These are phyloP conservation scores for Perkinsus chesapeaki DNA, from an alignment of 169 alveolate genomes.

Conservation along the genomic window DNA sequence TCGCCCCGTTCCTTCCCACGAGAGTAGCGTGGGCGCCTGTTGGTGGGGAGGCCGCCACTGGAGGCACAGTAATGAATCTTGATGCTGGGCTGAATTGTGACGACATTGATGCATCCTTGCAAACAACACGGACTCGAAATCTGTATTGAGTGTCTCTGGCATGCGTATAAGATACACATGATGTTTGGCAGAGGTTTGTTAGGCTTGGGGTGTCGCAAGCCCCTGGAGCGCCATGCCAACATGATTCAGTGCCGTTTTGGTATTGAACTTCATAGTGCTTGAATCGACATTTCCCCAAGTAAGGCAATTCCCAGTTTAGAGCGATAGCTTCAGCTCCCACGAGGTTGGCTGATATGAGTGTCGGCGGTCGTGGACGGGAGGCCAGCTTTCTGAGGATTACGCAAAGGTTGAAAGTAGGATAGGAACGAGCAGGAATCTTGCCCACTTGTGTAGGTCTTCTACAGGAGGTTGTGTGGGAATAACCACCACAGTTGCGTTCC, in stretches of 20 bases:
- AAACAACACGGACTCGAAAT: background rate
- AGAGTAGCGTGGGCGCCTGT: background rate
- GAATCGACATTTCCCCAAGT: background rate
- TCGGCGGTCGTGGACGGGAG: background rate
- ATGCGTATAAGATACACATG: background rate
- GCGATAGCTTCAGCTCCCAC: background rate
- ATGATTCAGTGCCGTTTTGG: background rate
- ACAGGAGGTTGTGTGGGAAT: background rate
- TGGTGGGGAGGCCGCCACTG: background rate
- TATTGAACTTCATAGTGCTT: background rate
- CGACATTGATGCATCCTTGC: background rate
- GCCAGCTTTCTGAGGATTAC: background rate
- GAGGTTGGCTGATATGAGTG: background rate
- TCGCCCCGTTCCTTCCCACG: background rate
- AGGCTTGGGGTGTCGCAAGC: background rate
- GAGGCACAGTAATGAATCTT: background rate
- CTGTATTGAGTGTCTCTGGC: background rate
- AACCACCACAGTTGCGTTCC: background rate
- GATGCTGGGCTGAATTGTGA: background rate
- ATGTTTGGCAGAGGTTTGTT: background rate
- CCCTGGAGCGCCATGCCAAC: background rate
- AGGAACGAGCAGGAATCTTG: background rate
- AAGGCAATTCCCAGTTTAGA: background rate
- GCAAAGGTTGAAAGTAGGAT: background rate
- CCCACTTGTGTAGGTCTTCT: background rate